phyloP scores from a whole-genome alignment of 768 basidiomycete genomes.

The Calocybe cyanea region DNA sequence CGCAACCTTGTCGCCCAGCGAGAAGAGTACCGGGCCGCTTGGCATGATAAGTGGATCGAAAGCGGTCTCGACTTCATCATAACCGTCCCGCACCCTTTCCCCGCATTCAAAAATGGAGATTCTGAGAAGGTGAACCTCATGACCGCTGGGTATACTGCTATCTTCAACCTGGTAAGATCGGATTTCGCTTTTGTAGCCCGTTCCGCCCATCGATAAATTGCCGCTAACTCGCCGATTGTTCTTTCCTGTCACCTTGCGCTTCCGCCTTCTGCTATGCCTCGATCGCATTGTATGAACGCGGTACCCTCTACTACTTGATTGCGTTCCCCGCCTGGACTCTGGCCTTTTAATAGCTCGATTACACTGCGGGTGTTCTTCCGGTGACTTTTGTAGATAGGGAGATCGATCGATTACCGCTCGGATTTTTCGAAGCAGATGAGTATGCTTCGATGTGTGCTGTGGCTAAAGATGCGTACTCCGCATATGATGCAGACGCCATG shows the following conservation, averaged over 20 bases:
- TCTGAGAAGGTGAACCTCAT: constrained; percentile 51
- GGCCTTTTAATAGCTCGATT: constrained; percentile 40
- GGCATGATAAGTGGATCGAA: constrained; percentile 43
- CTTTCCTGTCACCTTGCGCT: not conserved
- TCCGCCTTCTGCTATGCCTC: not conserved
- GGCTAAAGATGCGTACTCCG: constrained; percentile 37
- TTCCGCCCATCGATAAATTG: constrained; percentile 5
- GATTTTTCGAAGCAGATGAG: constrained; percentile 28
- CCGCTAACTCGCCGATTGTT: constrained; percentile 7
- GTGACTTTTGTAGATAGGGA: constrained; percentile 46
- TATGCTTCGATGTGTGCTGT: constrained; percentile 30
- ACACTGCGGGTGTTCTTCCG: constrained; percentile 56
- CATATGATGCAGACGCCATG: constrained; percentile 61
- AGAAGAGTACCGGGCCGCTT: constrained; percentile 39
- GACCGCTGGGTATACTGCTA: constrained; percentile 59
- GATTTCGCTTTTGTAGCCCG: not conserved
- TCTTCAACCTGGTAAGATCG: constrained; percentile 58
- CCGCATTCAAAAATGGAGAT: constrained; percentile 52
- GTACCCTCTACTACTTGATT: no score
- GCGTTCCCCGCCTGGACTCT: constrained; percentile 2
- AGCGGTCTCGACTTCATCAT: constrained; percentile 60
- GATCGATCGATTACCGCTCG: constrained; percentile 29
- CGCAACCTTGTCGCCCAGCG: constrained; percentile 43
- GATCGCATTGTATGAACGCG: not conserved
- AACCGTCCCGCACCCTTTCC: constrained; percentile 58